Evolutionary conservation across 1,284 basidiomycete genomes (phyloP).

Genomic region (Heterobasidion parviporum): DNA sequence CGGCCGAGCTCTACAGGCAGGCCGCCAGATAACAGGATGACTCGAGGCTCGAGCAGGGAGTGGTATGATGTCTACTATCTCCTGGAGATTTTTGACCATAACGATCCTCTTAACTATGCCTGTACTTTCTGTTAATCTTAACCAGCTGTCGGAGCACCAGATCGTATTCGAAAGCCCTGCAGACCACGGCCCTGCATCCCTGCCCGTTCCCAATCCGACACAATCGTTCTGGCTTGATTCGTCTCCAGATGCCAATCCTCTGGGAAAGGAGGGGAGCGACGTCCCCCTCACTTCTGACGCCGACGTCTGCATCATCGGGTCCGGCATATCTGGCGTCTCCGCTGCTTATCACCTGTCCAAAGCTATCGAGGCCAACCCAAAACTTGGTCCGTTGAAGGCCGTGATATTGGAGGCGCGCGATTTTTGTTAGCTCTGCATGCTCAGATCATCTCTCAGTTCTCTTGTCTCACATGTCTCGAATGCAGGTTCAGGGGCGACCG

Average conservation of each 20-base stretch:
- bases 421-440: slow-evolving; percentile 49
- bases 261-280: slow-evolving; percentile 54
- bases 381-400: slow-evolving; percentile 28
- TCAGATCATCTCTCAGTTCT: neutral
- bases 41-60: too few relatives aligned
- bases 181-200: neutral
- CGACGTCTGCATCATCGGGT: slow-evolving; percentile 71
- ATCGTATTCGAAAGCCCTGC: neutral
- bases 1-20: too few relatives aligned
- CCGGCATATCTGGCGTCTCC: slow-evolving; percentile 70
- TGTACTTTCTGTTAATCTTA: neutral
- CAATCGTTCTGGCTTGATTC: slow-evolving; percentile 63
- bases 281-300: slow-evolving; percentile 47
- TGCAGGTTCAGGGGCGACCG: slow-evolving; percentile 74
- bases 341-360: slow-evolving; percentile 61
- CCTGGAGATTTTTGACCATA: neutral
- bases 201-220: slow-evolving; percentile 45
- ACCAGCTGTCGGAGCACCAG: slow-evolving; percentile 1
- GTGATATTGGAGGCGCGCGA: slow-evolving; percentile 69
- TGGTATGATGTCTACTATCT: neutral
- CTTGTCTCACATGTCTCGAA: neutral
- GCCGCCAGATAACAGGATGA: too few relatives aligned
- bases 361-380: slow-evolving; percentile 15
- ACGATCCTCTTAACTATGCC: neutral
- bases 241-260: slow-evolving; percentile 47